Conservation (phyloP, 805 yeast species). For the Candida cerambycidarum region DNA sequence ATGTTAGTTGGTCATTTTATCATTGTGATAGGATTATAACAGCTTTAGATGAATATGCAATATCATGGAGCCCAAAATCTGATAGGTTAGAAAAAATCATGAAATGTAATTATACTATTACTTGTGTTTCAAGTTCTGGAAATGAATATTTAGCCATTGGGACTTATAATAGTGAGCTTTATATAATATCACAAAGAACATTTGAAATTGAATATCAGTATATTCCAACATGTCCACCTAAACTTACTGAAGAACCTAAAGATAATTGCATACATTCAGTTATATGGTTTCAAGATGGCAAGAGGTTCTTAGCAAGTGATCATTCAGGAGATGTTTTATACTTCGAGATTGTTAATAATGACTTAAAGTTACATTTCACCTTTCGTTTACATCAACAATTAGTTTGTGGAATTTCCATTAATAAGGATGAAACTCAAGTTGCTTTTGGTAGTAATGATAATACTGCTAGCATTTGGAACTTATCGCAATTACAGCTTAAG, state of each 20-base stretch:
- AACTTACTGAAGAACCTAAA: background rate
- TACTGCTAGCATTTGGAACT: conserved; percentile 69
- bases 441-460: conserved; percentile 89
- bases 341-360: conserved; percentile 27
- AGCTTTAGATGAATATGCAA: conserved; percentile 59
- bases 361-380: conserved; percentile 11
- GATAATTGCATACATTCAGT: conserved; percentile 39
- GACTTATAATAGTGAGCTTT: conserved; percentile 54
- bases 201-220: background rate
- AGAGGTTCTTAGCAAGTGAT: conserved; percentile 60
- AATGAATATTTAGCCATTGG: conserved; percentile 53
- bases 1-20: conserved; percentile 66
- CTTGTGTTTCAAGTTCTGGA: conserved; percentile 58
- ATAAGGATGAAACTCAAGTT: conserved; percentile 50
- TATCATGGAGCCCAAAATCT: conserved; percentile 51
- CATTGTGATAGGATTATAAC: conserved; percentile 55
- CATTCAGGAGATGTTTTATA: conserved; percentile 58
- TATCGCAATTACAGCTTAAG: conserved; percentile 41
- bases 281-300: conserved; percentile 53
- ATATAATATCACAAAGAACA: conserved; percentile 19
- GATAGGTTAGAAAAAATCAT: conserved; percentile 40
- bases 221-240: background rate
- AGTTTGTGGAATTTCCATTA: conserved; percentile 57
- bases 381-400: conserved; percentile 34
- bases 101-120: conserved; percentile 28